Conservation (phyloP, 2,329 filamentous ascomycete species). For the Pseudocercospora crystallina region DNA sequence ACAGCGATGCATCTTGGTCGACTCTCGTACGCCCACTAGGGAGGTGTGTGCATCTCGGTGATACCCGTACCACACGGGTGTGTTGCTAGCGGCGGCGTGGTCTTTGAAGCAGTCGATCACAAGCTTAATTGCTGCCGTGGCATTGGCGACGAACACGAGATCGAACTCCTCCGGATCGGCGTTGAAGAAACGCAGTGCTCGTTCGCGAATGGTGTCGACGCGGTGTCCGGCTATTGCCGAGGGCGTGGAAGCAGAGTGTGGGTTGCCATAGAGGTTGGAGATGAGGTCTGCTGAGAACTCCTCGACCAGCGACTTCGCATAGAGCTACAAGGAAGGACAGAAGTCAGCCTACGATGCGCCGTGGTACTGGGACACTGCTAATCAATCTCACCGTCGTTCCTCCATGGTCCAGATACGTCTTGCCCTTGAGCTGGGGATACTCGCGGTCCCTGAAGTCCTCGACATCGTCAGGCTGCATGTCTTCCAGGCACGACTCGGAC, state of each 20-base stretch:
- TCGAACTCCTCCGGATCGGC: conserved; percentile 61
- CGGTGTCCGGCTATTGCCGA: conserved; percentile 58
- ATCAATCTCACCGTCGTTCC: conserved; percentile 39
- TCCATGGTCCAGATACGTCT: conserved; percentile 44
- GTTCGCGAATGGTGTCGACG: conserved; percentile 57
- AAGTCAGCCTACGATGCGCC: conserved; percentile 7
- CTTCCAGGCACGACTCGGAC: conserved; percentile 32
- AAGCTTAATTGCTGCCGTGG: conserved; percentile 63
- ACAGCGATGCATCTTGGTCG: conserved; percentile 37
- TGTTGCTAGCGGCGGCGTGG: conserved; percentile 49
- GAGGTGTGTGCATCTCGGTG: conserved; percentile 64
- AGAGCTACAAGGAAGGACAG: conserved; percentile 42
- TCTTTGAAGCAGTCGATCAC: conserved; percentile 60
- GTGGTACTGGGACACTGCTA: conserved; percentile 4
- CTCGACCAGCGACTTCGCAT: conserved; percentile 58
- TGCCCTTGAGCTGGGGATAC: conserved; percentile 45
- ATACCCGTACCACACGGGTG: conserved; percentile 57
- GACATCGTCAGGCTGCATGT: conserved; percentile 38
- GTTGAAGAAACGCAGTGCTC: conserved; percentile 58
- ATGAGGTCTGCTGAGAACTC: conserved; percentile 57
- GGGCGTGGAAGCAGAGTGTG: conserved; percentile 63
- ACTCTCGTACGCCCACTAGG: conserved; percentile 45
- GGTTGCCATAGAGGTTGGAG: conserved; percentile 64
- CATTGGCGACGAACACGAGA: conserved; percentile 62
- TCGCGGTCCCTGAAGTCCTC: conserved; percentile 41